Conservation (phyloP, 805 yeast genomes). For the Komagataella pseudopastoris region DNA sequence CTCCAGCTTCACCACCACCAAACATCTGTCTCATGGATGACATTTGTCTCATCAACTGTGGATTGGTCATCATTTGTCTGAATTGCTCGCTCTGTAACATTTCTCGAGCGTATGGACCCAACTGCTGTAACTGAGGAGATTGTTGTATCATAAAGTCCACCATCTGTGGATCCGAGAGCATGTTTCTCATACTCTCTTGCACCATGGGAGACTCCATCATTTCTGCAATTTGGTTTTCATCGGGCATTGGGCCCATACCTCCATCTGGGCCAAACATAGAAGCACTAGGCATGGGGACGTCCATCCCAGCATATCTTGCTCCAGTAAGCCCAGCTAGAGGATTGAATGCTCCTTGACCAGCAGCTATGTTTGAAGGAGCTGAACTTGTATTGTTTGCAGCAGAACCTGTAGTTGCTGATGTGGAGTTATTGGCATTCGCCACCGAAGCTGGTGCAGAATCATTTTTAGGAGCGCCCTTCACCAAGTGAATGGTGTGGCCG, state of each 20-base stretch:
- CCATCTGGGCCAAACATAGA: conserved; percentile 92
- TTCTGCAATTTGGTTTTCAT: conserved; percentile 57
- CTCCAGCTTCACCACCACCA: conserved; percentile 21
- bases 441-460: conserved; percentile 13
- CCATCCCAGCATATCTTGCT: conserved; percentile 88
- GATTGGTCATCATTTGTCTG: conserved; percentile 70
- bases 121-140: conserved; percentile 69
- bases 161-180: conserved; percentile 83
- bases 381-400: conserved; percentile 11
- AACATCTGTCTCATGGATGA: conserved; percentile 56
- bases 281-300: conserved; percentile 72
- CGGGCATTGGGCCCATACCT: conserved; percentile 71
- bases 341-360: conserved; percentile 83
- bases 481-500: conserved; percentile 84
- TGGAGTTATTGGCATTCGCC: conserved; percentile 11
- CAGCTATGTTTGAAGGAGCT: conserved; percentile 61
- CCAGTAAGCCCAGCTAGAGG: conserved; percentile 89
- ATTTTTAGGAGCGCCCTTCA: conserved; percentile 46
- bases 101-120: conserved; percentile 85
- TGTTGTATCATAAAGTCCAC: conserved; percentile 68
- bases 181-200: conserved; percentile 69
- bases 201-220: conserved; percentile 76
- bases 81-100: conserved; percentile 76
- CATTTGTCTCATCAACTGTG: conserved; percentile 73
- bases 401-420: conserved; percentile 8